Conservation (phyloP, 768 basidiomycete genomes). For the Neoboletus subvelutipes region DNA sequence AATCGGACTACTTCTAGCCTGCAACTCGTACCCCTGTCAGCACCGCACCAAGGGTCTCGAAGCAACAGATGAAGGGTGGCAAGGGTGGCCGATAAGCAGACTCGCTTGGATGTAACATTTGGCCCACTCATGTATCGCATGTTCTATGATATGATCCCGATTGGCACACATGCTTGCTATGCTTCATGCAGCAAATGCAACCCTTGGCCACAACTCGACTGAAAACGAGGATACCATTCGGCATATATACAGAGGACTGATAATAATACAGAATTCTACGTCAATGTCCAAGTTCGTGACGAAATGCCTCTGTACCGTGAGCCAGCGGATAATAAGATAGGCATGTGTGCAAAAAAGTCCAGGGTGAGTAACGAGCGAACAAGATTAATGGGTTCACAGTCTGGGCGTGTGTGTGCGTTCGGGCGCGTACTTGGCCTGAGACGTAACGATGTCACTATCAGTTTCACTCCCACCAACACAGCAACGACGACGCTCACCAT, state of each 20-base stretch:
- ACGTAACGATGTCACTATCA: slow-evolving; percentile 5
- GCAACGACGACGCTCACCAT: slow-evolving; percentile 57
- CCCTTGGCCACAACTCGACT: not conserved
- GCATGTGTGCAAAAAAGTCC: slow-evolving; percentile 16
- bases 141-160: slow-evolving; percentile 20
- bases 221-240: not conserved
- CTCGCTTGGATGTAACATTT: slow-evolving; percentile 3
- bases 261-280: slow-evolving; percentile 21
- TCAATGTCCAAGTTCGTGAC: slow-evolving; percentile 10
- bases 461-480: not conserved
- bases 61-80: slow-evolving; percentile 95
- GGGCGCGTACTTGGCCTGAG: slow-evolving; percentile 60
- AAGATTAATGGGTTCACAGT: slow-evolving; percentile 12
- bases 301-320: slow-evolving; percentile 7
- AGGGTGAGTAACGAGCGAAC: not conserved
- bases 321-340: slow-evolving; percentile 3
- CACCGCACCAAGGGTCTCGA: slow-evolving; percentile 82
- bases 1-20: slow-evolving; percentile 41
- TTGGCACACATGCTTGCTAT: slow-evolving; percentile 12
- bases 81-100: slow-evolving; percentile 65
- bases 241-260: slow-evolving; percentile 1
- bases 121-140: slow-evolving; percentile 25
- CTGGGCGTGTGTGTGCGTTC: slow-evolving; percentile 27
- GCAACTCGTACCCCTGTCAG: slow-evolving; percentile 48
- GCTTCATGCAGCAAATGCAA: slow-evolving; percentile 2